Conservation (phyloP, 805 yeast species). For the Candida ovalis region DNA sequence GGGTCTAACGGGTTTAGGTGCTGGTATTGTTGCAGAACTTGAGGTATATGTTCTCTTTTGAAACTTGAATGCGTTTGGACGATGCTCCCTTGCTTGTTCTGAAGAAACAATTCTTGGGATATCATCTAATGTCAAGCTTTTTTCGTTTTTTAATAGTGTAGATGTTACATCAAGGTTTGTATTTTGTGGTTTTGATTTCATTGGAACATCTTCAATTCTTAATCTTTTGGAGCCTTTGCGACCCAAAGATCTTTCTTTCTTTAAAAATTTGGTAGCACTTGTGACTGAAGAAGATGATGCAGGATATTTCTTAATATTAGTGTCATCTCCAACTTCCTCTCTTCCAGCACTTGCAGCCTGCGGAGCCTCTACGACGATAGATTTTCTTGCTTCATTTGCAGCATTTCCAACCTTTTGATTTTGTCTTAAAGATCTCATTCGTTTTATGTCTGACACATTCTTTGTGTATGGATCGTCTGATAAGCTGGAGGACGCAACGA, state of each 20-base stretch:
- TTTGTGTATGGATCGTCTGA: slow-evolving; percentile 54
- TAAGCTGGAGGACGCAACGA: background rate
- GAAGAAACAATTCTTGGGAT: slow-evolving; percentile 96
- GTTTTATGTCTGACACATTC: slow-evolving; percentile 72
- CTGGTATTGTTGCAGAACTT: slow-evolving; percentile 35
- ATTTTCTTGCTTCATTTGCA: slow-evolving; percentile 56
- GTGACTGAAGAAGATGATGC: slow-evolving; percentile 2
- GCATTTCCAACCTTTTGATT: slow-evolving; percentile 51
- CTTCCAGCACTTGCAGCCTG: slow-evolving; percentile 38
- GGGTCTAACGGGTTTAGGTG: slow-evolving; percentile 27
- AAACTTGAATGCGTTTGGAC: slow-evolving; percentile 89
- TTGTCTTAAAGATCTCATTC: slow-evolving; percentile 71
- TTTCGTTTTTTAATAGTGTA: slow-evolving; percentile 71
- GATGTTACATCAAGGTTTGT: slow-evolving; percentile 56
- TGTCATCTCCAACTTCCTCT: slow-evolving; percentile 15
- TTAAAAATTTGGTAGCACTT: slow-evolving; percentile 18
- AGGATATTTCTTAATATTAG: background rate
- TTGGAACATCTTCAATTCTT: slow-evolving; percentile 29
- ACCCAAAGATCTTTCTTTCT: slow-evolving; percentile 22
- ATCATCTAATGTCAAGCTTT: slow-evolving; percentile 88
- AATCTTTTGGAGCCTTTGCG: slow-evolving; percentile 29
- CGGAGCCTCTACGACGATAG: slow-evolving; percentile 64
- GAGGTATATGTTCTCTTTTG: slow-evolving; percentile 43
- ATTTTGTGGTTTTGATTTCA: slow-evolving; percentile 19
- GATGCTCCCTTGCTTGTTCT: slow-evolving; percentile 89